Evolutionary conservation across 192 early-diverging fungal species (phyloP), one percentile per base, ranked within the genome.

Genomic region (Coemansia sp.): DNA sequence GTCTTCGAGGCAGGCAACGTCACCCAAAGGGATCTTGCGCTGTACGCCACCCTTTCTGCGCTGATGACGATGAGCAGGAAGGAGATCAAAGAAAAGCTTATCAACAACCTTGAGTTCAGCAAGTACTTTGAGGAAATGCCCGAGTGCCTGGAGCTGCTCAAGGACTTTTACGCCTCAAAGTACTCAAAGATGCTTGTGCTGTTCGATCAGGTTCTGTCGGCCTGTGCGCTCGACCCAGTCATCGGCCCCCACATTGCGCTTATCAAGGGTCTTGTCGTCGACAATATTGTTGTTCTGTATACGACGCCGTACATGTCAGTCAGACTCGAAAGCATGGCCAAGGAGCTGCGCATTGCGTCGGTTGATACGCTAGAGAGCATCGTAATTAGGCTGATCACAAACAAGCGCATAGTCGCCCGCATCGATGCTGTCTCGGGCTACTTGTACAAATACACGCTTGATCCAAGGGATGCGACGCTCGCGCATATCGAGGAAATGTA

Each of bases 71-170:
- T 71, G 20, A 34, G 39, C 8, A 70, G 79, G 40, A 65, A 82
- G 43, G 40, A 66, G 26, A 39, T 77, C 40, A 73, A 71, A 43
- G 30, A 29, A 1, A 42, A 55, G 49, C 39, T 77, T 9, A 63
- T 77, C 33, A 63, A 77, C 59, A 68, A 62, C 31, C 46, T 58
- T 12, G 40, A 34, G 20, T 82, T 77, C 49, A 56, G 75, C 28
- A 68, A 77, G 59, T 77, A 61, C 66, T 53, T 82, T 48, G 74
- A 82, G 52, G 51, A 58, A 23, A 68, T 77, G 60, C 74, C 79
- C 16, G 70, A 74, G 62, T 77, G 74, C 66, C 64, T 39, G 23
- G 35, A 52, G 3, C 71, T 82, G 30, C 58, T 82, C 34, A 71
- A 71, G 31, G 53, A 46, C 64, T 77, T 66, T 48, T 65, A 74